Evolutionary conservation across 1,284 basidiomycete genomes (phyloP).

Genomic region (Sporisorium exsertum): DNA sequence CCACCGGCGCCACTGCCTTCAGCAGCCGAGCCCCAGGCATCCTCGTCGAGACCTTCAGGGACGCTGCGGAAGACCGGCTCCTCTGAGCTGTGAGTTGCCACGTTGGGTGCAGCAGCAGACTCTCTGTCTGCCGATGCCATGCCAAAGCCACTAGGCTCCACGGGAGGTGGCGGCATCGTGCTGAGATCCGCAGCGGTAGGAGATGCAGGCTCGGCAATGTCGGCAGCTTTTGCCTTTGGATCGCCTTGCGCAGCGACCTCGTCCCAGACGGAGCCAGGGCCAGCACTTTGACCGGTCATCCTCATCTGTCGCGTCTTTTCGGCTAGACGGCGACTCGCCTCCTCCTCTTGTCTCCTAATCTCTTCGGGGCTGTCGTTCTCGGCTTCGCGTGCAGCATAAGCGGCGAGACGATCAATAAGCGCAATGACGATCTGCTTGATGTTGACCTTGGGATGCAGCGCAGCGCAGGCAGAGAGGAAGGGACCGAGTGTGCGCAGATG

Average conservation of each 20-base stretch:
- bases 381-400: slow-evolving; percentile 66
- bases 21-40: slow-evolving; percentile 49
- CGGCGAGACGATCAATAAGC: slow-evolving; percentile 67
- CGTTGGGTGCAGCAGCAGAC: slow-evolving; percentile 61
- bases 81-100: slow-evolving; percentile 64
- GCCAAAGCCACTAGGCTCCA: slow-evolving; percentile 54
- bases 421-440: slow-evolving; percentile 69
- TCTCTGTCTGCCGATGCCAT: slow-evolving; percentile 49
- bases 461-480: slow-evolving; percentile 67
- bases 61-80: slow-evolving; percentile 54
- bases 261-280: slow-evolving; percentile 61
- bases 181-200: slow-evolving; percentile 38
- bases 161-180: slow-evolving; percentile 47
- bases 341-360: slow-evolving; percentile 65
- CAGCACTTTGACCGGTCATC: slow-evolving; percentile 50
- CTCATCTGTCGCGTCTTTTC: slow-evolving; percentile 64
- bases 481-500: slow-evolving; percentile 66
- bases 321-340: slow-evolving; percentile 58
- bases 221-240: slow-evolving; percentile 45
- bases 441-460: slow-evolving; percentile 68
- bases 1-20: slow-evolving; percentile 28
- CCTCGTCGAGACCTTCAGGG: slow-evolving; percentile 62
- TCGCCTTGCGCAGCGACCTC: slow-evolving; percentile 61
- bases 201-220: slow-evolving; percentile 53
- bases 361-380: slow-evolving; percentile 68